Percentiles rank a stretch among this genome's conserved stretches.
Evolutionary conservation across 1,139 yeast genomes (phyloP).

Genomic region (Ogataea hybrid): DNA sequence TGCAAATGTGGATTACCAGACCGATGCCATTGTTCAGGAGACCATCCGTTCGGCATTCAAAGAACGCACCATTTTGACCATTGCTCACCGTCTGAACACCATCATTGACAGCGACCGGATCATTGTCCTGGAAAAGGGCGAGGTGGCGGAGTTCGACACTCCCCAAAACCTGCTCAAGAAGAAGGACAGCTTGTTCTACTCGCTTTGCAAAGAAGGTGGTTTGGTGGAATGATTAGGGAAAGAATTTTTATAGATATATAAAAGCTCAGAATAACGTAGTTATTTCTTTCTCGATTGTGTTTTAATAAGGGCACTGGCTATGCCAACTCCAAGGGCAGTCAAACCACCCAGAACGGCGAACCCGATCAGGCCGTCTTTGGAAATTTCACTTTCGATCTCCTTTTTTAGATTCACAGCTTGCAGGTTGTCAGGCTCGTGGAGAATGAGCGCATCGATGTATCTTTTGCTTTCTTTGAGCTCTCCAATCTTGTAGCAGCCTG

Average conservation of each 20-base stretch:
- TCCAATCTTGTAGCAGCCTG: conserved; percentile 87
- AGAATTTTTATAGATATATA: background rate
- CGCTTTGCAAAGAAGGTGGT: conserved; percentile 73
- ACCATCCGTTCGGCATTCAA: conserved; percentile 84
- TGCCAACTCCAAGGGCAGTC: conserved; percentile 73
- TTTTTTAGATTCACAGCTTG: conserved; percentile 74
- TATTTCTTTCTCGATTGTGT: conserved; percentile 16
- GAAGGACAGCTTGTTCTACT: conserved; percentile 69
- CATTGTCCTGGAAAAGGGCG: conserved; percentile 81
- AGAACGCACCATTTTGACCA: conserved; percentile 87
- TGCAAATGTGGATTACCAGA: conserved; percentile 95
- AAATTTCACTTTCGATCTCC: conserved; percentile 80
- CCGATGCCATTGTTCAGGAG: conserved; percentile 82
- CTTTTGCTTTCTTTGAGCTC: conserved; percentile 84
- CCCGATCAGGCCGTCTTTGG: conserved; percentile 85
- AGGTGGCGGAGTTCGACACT: conserved; percentile 82
- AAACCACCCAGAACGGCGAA: conserved; percentile 83
- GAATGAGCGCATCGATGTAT: conserved; percentile 74
- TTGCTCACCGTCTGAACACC: conserved; percentile 93
- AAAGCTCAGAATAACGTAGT: background rate
- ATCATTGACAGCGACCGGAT: conserved; percentile 90
- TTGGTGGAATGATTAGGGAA: conserved; percentile 23
- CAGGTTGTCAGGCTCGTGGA: conserved; percentile 77
- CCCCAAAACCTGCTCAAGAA: conserved; percentile 69
- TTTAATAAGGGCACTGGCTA: conserved; percentile 26